Evolutionary conservation across 2,329 filamentous ascomycete species (phyloP), one percentile per base, ranked within the genome.

Genomic region (Penicillium palitans): DNA sequence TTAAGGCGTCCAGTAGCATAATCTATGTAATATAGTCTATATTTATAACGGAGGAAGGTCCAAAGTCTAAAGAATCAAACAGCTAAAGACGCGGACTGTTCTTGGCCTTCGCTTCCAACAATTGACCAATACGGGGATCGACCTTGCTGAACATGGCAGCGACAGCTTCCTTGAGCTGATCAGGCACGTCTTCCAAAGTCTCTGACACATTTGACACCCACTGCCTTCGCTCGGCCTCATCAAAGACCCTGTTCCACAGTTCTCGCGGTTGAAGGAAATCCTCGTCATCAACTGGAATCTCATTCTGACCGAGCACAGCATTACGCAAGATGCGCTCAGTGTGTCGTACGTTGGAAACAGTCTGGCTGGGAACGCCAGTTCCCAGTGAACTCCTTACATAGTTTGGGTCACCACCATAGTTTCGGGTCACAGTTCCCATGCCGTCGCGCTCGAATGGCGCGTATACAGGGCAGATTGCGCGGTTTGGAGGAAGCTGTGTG

Each of bases 401-500:
- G 74, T 84, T 84, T 10, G 84, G 83, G 68, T 86, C 82, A 25
- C 78, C 77, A 52, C 84, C 84, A 65, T 86, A 85, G 76, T 87
- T 87, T 56, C 78, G 79, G 15, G 66, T 69, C 19, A 73, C 68
- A 17, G 70, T 73, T 59, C 71, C 73, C 44, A 66, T 59, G 5
- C 76, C 75, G 48, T 78, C 76, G 6, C 76, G 70, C 59, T 77
- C 66, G 71, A 82, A 84, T 57, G 89, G 89, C 66, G 76, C 79
- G 48, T 83, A 78, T 5, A 79, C 68, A 6, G 67, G 70, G 37
- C 55, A 61, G 17, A 68, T 60, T 17, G 72, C 58, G 59, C 76
- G 74, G 62, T 78, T 78, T 13, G 73, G 65, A 13, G 76, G 76
- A 12, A 78, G 68, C 51, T 75, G 71, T 21, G 74, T 72, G 60